Evolutionary conservation across 345 rosid species (phyloP).

Genomic region (Brassica nigra): DNA sequence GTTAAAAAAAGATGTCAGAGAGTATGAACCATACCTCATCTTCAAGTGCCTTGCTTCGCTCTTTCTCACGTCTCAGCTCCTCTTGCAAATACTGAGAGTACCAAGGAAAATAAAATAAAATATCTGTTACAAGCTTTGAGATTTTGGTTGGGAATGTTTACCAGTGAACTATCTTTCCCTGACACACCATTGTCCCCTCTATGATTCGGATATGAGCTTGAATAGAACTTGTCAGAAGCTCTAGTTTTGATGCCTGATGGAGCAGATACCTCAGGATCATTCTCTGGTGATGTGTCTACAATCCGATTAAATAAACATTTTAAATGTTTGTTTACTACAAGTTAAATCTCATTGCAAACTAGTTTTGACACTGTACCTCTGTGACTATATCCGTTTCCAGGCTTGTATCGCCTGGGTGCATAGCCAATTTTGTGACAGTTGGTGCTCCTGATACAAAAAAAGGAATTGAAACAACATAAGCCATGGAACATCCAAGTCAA

Average conservation of each 20-base stretch:
- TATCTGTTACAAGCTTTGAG: constrained; percentile 4
- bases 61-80: constrained; percentile 52
- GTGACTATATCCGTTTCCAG: constrained; percentile 33
- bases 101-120: neutral
- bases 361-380: constrained; percentile 46
- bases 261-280: constrained; percentile 30
- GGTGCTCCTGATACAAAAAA: constrained; percentile 46
- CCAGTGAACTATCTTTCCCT: constrained; percentile 40
- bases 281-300: constrained; percentile 55
- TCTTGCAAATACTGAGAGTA: constrained; percentile 31
- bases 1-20: neutral
- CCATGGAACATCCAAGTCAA: constrained; percentile 9
- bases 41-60: constrained; percentile 56
- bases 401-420: constrained; percentile 56
- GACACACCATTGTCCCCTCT: constrained; percentile 34
- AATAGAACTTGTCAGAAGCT: constrained; percentile 44
- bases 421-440: constrained; percentile 86
- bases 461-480: constrained; percentile 25
- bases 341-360: neutral
- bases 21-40: constrained; percentile 49
- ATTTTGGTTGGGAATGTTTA: constrained; percentile 13
- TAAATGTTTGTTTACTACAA: neutral
- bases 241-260: constrained; percentile 39
- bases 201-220: constrained; percentile 36
- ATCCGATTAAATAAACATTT: neutral